phyloP scores from a whole-genome alignment of 306 rosid species.

The Boehmeria nivea region DNA sequence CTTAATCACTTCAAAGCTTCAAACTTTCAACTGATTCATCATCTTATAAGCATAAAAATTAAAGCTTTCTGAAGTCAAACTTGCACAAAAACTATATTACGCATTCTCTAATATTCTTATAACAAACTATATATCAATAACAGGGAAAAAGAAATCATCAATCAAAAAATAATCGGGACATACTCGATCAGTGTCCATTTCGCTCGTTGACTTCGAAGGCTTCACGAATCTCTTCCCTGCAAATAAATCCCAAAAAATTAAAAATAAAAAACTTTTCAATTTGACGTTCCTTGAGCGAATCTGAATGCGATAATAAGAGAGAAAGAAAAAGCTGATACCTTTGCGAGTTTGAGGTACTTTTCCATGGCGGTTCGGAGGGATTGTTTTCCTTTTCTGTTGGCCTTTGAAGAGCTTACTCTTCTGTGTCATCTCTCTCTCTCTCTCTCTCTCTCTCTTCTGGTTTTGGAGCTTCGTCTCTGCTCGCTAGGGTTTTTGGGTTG shows the following conservation, averaged over 20 bases:
- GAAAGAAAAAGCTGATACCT: slow-evolving; percentile 24
- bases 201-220: slow-evolving; percentile 62
- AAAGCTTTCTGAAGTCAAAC: too few species aligned
- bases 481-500: neutral
- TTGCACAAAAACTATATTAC: too few species aligned
- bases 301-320: neutral
- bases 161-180: slow-evolving; percentile 11
- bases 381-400: slow-evolving; percentile 59
- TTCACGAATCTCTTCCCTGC: slow-evolving; percentile 69
- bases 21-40: too few species aligned
- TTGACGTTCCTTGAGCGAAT: neutral
- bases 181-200: slow-evolving; percentile 85
- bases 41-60: too few species aligned
- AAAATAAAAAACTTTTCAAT: neutral
- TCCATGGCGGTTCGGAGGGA: slow-evolving; percentile 80
- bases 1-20: too few species aligned
- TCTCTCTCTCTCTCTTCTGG: slow-evolving; percentile 21
- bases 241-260: neutral
- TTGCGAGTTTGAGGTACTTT: slow-evolving; percentile 55
- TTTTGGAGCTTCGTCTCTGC: neutral
- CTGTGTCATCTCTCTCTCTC: slow-evolving; percentile 56
- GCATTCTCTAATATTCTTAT: too few species aligned
- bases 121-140: too few species aligned
- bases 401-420: slow-evolving; percentile 69
- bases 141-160: neutral